phyloP scores from a whole-genome alignment of 345 rosid species.

The Arabis hirsuta region DNA sequence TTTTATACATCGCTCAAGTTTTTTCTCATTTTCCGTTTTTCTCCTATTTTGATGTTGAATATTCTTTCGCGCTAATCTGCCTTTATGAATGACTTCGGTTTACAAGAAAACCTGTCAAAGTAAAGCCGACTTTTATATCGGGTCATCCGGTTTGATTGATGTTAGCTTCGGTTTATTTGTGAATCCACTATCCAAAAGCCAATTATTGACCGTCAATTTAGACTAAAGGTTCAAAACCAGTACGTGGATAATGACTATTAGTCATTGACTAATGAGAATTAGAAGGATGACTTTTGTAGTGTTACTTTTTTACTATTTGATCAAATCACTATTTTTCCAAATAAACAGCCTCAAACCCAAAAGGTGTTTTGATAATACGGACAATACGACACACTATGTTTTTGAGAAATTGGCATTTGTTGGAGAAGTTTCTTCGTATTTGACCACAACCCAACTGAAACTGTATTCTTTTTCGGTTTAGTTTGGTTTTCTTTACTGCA shows the following conservation, averaged over 20 bases:
- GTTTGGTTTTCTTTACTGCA: background rate
- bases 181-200: background rate
- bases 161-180: background rate
- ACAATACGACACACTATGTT: background rate
- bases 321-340: constrained; percentile 8
- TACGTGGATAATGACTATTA: background rate
- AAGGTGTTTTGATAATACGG: background rate
- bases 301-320: constrained; percentile 10
- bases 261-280: background rate
- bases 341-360: constrained; percentile 18
- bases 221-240: constrained; percentile 3
- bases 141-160: background rate
- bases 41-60: no score
- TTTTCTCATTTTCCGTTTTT: no score
- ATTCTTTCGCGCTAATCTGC: background rate
- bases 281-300: constrained; percentile 29
- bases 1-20: no score
- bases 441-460: background rate
- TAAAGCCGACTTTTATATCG: background rate
- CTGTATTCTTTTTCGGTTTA: background rate
- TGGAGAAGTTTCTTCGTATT: background rate
- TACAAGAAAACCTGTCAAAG: background rate
- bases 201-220: constrained; percentile 29
- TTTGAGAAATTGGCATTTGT: background rate
- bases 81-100: background rate